phyloP scores from a whole-genome alignment of 257 asterid genomes.

The Capsicum pubescens region DNA sequence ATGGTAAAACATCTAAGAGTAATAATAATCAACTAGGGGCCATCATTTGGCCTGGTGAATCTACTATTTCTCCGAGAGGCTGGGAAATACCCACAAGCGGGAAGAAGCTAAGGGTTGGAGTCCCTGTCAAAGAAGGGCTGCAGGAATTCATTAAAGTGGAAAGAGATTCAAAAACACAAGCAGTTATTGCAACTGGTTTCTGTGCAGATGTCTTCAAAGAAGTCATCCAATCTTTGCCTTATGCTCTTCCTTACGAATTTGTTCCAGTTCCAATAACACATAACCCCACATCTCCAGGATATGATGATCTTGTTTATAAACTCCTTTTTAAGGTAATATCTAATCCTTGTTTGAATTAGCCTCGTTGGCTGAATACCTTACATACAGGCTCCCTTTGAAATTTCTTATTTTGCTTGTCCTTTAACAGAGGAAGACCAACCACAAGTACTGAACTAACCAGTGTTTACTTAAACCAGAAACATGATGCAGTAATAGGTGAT shows the following conservation, averaged over 20 bases:
- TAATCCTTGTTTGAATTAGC: not conserved
- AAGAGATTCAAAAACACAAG: constrained; percentile 36
- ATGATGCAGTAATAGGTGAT: constrained; percentile 56
- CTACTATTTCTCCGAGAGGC: constrained; percentile 43
- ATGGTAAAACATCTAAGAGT: constrained; percentile 20
- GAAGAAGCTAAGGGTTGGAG: constrained; percentile 43
- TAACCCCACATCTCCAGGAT: constrained; percentile 31
- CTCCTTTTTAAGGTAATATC: constrained; percentile 38
- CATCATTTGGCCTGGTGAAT: constrained; percentile 53
- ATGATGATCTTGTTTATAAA: constrained; percentile 39
- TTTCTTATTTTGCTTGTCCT: not conserved
- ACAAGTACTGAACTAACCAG: not conserved
- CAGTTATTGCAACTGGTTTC: constrained; percentile 36
- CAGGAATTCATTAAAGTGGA: constrained; percentile 43
- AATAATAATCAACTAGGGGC: constrained; percentile 38
- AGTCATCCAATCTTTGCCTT: constrained; percentile 39
- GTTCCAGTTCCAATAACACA: constrained; percentile 28
- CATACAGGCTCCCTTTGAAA: not conserved
- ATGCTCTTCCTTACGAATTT: constrained; percentile 41
- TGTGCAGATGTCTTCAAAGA: constrained; percentile 48
- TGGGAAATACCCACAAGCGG: constrained; percentile 52
- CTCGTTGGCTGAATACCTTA: not conserved
- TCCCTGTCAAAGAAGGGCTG: constrained; percentile 44
- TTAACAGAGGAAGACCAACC: constrained; percentile 12
- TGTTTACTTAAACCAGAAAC: constrained; percentile 33